A percentile compares a stretch with the other conserved stretches of the same genome.
Evolutionary conservation across 2,329 filamentous ascomycete genomes (phyloP).

Genomic region (Penicillium sp.): DNA sequence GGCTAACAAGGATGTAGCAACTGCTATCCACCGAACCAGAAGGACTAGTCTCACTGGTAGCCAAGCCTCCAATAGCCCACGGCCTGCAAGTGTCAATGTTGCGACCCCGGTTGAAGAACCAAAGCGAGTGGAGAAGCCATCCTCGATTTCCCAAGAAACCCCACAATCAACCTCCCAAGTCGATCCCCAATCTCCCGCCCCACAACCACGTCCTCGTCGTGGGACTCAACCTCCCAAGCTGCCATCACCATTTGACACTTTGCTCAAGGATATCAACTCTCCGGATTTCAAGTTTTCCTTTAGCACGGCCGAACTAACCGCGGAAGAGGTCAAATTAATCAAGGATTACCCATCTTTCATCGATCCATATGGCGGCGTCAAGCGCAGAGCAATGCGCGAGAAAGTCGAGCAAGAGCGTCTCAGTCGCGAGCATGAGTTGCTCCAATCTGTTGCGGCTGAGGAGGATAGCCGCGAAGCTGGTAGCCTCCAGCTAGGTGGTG

Average conservation of each 20-base stretch:
- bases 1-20: constrained; percentile 65
- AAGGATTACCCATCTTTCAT: constrained; percentile 72
- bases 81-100: constrained; percentile 51
- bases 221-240: constrained; percentile 21
- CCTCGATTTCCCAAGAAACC: constrained; percentile 24
- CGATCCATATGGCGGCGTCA: constrained; percentile 76
- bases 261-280: constrained; percentile 49
- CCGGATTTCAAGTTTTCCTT: constrained; percentile 56
- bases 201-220: constrained; percentile 21
- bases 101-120: constrained; percentile 36
- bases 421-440: constrained; percentile 54
- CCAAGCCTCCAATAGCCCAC: constrained; percentile 77
- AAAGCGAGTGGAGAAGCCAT: constrained; percentile 35
- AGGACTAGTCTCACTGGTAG: constrained; percentile 73
- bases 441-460: constrained; percentile 51
- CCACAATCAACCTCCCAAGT: constrained; percentile 26
- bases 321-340: constrained; percentile 53
- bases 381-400: constrained; percentile 73
- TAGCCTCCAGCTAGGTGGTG: constrained; percentile 85
- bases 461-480: constrained; percentile 80
- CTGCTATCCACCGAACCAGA: constrained; percentile 64
- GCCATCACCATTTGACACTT: constrained; percentile 33
- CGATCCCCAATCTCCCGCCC: constrained; percentile 19
- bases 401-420: constrained; percentile 62
- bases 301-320: constrained; percentile 45